Evolutionary conservation across 495 filamentous ascomycete genomes (phyloP), one percentile per base, ranked within the genome.

Genomic region (Collariella sp.): DNA sequence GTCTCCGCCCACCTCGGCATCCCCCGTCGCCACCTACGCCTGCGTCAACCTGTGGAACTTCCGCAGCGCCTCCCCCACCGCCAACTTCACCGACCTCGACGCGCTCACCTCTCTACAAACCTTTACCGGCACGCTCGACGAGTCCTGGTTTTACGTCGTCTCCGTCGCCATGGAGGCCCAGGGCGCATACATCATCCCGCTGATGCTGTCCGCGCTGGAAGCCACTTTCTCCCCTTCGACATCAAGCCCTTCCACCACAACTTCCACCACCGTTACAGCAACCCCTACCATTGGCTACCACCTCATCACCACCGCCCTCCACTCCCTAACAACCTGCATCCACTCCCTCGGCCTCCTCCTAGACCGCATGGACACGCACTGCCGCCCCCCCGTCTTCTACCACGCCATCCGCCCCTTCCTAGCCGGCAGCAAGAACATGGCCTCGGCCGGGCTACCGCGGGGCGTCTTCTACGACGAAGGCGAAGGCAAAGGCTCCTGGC

Each of bases 61-160:
- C 70, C 80, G 80, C 34, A 39, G 19, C 22, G 11, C 54, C n/a
- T 20, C 29, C 6, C 15, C 34, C 29, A 10, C 23, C 16, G 9
- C 84, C 44, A 76, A 81, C 31, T 76, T 86, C 29, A 81, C 85
- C 61, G 74, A 80, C 38, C 75, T 95, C 12, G 76, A 87, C 50
- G 85, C 89, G 54, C 72, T 98, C 9, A 74, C 80, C 12, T 87
- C 87, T 10, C 75, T 91, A 48, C 83, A 85, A 55, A 94, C 93
- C 26, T 90, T 96, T 66, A 96, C 89, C 19, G 91, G 89, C 43
- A 94, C 89, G 1, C 70, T 86, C 3, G 90, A 95, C 69, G 93
- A 98, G 64, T 91, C 93, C 59, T 97, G 93, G 93, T 98, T 98
- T 70, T 95, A 89, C 63, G 70, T 91, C n/a, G 76, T 96, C 45